Conservation (phyloP, 225 moss, liverwort and hornwort species). For the Bryoerythrophyllum caledonicum region DNA sequence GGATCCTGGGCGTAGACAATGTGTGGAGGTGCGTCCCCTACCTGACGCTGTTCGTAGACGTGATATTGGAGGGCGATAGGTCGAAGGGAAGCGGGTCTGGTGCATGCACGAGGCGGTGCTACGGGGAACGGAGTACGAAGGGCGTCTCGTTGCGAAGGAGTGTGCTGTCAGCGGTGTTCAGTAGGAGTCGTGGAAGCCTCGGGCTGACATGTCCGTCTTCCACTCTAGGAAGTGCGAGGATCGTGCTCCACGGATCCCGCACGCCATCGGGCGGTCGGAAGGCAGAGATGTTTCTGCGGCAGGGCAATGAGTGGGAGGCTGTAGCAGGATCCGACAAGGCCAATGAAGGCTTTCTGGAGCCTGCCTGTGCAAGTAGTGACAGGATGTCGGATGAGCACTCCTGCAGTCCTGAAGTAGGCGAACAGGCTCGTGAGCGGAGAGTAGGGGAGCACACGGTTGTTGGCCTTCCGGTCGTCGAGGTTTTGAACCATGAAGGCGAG, state of each 20-base stretch:
- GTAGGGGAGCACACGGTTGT: constrained; percentile 22
- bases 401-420: constrained; percentile 4
- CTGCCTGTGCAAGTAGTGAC: constrained; percentile 14
- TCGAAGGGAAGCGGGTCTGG: constrained; percentile 13
- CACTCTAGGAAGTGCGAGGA: constrained; percentile 29
- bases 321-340: constrained; percentile 19
- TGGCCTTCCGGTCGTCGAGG: constrained; percentile 17
- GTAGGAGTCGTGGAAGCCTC: constrained; percentile 18
- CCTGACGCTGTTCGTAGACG: constrained; percentile 40
- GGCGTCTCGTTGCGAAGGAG: constrained; percentile 25
- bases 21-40: constrained; percentile 46
- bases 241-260: constrained; percentile 28
- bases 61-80: constrained; percentile 23
- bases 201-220: constrained; percentile 23
- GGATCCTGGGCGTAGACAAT: constrained; percentile 35
- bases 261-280: constrained; percentile 17
- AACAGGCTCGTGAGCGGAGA: constrained; percentile 18
- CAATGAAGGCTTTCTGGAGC: constrained; percentile 14
- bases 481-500: constrained; percentile 27
- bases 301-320: constrained; percentile 16
- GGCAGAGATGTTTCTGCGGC: constrained; percentile 5
- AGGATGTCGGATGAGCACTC: constrained; percentile 18
- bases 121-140: constrained; percentile 24
- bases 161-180: constrained; percentile 20
- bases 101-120: constrained; percentile 20